Evolutionary conservation across 805 yeast genomes (phyloP).

Genomic region (Candida alai): DNA sequence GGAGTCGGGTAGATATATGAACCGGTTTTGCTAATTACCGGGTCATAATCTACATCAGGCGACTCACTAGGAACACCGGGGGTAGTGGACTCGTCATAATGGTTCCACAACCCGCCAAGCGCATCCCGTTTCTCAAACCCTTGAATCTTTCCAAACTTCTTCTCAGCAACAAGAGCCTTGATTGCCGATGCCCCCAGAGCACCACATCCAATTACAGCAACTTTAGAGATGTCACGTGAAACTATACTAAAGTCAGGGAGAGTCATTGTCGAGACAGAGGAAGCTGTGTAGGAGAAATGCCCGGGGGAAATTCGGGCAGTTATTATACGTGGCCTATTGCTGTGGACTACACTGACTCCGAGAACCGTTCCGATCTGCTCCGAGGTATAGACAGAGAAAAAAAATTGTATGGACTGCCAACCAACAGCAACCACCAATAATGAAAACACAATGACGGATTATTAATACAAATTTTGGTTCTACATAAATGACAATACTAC

Average conservation of each 20-base stretch:
- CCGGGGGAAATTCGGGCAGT: too few species aligned
- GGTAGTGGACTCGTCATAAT: constrained; percentile 27
- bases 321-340: too few species aligned
- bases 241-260: constrained; percentile 1
- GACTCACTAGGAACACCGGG: constrained; percentile 16
- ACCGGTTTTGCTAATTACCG: constrained; percentile 8
- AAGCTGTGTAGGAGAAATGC: neutral
- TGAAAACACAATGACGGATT: too few species aligned
- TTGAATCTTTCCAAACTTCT: constrained; percentile 27
- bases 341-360: too few species aligned
- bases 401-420: too few species aligned
- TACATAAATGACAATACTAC: too few species aligned
- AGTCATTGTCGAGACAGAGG: neutral
- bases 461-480: too few species aligned
- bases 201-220: constrained; percentile 64
- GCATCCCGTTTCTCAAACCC: constrained; percentile 53
- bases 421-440: too few species aligned
- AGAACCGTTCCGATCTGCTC: too few species aligned
- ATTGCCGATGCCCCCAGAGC: constrained; percentile 65
- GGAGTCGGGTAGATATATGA: constrained; percentile 32
- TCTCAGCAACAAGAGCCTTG: constrained; percentile 53
- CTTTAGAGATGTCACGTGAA: neutral
- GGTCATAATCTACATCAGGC: constrained; percentile 17
- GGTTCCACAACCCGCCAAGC: constrained; percentile 81
- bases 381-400: too few species aligned